Base-by-base conservation (phyloP, 2,329 filamentous ascomycete genomes). In the Aureobasidium sp. region DNA sequence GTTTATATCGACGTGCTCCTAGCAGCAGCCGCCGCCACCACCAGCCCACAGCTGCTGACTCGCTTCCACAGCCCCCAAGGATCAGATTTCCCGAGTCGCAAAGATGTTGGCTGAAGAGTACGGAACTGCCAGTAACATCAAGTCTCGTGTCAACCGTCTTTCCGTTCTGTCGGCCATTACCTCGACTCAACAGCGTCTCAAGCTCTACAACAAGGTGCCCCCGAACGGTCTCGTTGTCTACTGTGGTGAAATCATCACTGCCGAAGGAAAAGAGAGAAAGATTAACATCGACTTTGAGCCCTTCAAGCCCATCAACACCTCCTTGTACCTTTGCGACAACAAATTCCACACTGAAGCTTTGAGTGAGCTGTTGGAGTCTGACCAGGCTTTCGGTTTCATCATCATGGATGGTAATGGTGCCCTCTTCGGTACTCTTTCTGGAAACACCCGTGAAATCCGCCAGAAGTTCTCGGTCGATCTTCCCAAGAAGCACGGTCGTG, bases 271-370 rank as follows among this genome's bases (percentile, higher is more conserved):
- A 79, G 94, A 99, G 81, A 85, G 94, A 74, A 99, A 97, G 83
- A 95, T 99, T 82, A 99, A 99, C 79, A 99, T 99, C 76, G 95
- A 99, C 75, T 99, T 99, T 76, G 94, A 99, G 79, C 94, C 94
- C 36, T 99, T 99, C 84, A 99, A 99, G 84, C 94, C 94, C 65
- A 99, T 99, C 86, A 99, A 99, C 79, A 99, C 94, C 39, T 99
- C 95, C 48, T 85, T 99, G 51, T 99, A 99, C 77, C 90, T 99
- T 65, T 99, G 94, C 81, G 94, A 99, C 86, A 99, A 99, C 84
- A 99, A 99, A 75, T 99, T 99, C 79, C 94, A 99, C 76, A 99
- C 94, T 63, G 94, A 99, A 78, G 93, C 94, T 20, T 81, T 99
- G 68, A 94, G 92, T 68, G 94, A 99, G 81, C 85, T 99, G 72